Percentiles rank a stretch among this genome's conserved stretches.
Evolutionary conservation across 331 rosid species (phyloP).

Genomic region (Malus hybrid): DNA sequence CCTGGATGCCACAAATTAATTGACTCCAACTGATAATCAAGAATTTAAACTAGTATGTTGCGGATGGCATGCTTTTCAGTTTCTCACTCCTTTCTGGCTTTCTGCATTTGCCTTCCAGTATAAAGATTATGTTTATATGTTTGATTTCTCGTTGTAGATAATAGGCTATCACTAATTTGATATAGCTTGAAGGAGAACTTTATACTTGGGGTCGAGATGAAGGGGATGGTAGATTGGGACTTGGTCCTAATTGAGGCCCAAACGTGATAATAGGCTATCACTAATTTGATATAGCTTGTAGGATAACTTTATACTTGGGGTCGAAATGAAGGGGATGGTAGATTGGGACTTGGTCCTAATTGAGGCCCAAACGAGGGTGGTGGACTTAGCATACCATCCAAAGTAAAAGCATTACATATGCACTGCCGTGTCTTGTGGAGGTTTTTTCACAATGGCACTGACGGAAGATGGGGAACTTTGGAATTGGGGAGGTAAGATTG

Average conservation of each 20-base stretch:
- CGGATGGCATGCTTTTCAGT: background rate
- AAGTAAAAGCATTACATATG: slow-evolving; percentile 58
- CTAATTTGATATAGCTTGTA: slow-evolving; percentile 19
- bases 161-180: slow-evolving; percentile 5
- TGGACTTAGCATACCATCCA: slow-evolving; percentile 73
- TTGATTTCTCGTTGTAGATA: background rate
- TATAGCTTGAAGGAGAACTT: slow-evolving; percentile 53
- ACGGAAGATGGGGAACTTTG: slow-evolving; percentile 67
- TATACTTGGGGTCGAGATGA: slow-evolving; percentile 97
- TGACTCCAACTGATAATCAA: background rate
- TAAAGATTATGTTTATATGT: background rate
- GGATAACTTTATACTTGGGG: slow-evolving; percentile 95
- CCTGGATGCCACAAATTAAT: background rate
- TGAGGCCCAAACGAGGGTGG: slow-evolving; percentile 90
- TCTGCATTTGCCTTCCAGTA: background rate
- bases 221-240: slow-evolving; percentile 94
- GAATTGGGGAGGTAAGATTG: slow-evolving; percentile 89
- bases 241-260: slow-evolving; percentile 88
- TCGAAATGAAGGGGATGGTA: slow-evolving; percentile 93
- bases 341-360: slow-evolving; percentile 92
- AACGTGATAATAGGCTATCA: slow-evolving; percentile 22
- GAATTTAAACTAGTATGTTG: background rate
- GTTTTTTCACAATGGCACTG: slow-evolving; percentile 76
- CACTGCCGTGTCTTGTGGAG: slow-evolving; percentile 89
- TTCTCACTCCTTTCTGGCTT: background rate